Evolutionary conservation across 441 rosid genomes (phyloP), one percentile per base, ranked within the genome.

Genomic region (Populus hybrid): DNA sequence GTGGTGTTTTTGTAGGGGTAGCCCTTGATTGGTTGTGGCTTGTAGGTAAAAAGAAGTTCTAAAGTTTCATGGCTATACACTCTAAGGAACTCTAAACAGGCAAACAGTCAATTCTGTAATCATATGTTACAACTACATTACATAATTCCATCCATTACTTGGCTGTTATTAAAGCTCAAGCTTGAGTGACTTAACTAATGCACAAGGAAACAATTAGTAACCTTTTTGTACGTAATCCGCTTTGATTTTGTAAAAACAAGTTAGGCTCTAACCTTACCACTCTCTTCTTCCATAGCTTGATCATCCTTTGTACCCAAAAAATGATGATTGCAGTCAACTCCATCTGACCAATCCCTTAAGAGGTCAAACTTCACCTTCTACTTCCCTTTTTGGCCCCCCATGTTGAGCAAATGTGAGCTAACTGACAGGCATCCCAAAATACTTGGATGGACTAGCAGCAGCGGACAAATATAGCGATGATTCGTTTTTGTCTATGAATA

Each of bases 1-100:
- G 84, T 1, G 99, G 99, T 38, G 77, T 90, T 75, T 85, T 90
- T 83, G 81, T 89, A 2, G 98, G 99, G 8, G 89, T 88, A 79
- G 32, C 93, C n/a, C 90, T 93, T 57, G 97, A 86, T 78, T 95
- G 98, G 98, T 78, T 95, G 82, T 95, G 99, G 98, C 90, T 95
- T 69, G 89, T 95, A 68, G 97, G 97, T 23, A 92, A 90, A 70
- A 82, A 83, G 7, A 32, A 80, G 10, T 91, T 89, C 40, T 85
- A 63, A 83, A 66, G 69, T 74, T 67, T 46, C 32, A 70, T 36
- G 10, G 35, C 70, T 30, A 11, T 63, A 14, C 57, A 46, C 4
- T 40, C 46, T 40, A 0, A 1, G 36, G 36, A 34, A 34, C 36
- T 34, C 36, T 34, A 34, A 6, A 34, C 36, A 34, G 8, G 36